Base-by-base conservation (phyloP, 768 basidiomycete genomes). In the Xerocomellus dryophilus region DNA sequence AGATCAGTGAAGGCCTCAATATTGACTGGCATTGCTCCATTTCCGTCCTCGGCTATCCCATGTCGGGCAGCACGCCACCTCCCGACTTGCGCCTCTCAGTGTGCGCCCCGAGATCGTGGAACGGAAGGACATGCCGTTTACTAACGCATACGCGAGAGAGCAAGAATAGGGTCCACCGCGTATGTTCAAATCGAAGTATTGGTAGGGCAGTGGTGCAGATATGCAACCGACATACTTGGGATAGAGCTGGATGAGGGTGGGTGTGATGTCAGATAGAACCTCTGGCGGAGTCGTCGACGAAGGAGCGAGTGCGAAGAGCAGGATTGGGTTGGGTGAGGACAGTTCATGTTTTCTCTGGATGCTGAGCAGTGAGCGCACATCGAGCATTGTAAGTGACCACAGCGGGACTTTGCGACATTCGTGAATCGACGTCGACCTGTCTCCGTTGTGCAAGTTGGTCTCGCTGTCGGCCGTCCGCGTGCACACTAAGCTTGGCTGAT, bases 71-170 rank as follows among this genome's bases (percentile, higher is more conserved):
- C 77, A 64, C 86, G 85, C 85, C 85, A 85, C 43, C 87, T 75
- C 27, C 89, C 89, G 12, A 90, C 87, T 61, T 86, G 84, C 3
- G 78, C 67, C 15, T 79, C 72, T n/a, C n/a, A n/a, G n/a, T n/a
- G 72, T 67, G 43, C 73, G 73, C 10, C 89, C 88, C 1, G 79
- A 78, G 49, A 90, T 79, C 1, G 75, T 76, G 9, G 87, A 88
- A n/a, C 78, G 76, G 61, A 90, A 90, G 1, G 79, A 69, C 1
- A 74, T 69, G 10, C 78, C 78, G 8, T 64, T 47, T 0, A 67
- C 54, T 2, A 73, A 59, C 47, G 82, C 75, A 47, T 86, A 80
- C 1, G 82, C 85, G 8, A 88, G 62, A 21, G 85, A 82, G 61
- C 86, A 88, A 1, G 78, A 71, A 29, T 82, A 66, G 20, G 68